Evolutionary conservation across 306 rosid species (phyloP).

Genomic region (Begonia peltatifolia): DNA sequence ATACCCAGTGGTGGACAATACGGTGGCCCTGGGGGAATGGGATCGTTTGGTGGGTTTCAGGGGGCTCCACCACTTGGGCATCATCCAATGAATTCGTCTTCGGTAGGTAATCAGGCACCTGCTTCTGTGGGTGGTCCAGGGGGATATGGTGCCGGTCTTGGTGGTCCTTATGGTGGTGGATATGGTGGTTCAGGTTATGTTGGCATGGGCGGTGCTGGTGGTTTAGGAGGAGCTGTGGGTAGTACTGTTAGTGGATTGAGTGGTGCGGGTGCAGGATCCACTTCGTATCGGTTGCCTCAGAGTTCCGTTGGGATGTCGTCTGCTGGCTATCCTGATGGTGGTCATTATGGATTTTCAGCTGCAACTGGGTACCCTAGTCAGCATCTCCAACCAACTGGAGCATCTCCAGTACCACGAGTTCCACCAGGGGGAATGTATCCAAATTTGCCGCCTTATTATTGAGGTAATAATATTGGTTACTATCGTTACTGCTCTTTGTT

Average conservation of each 20-base stretch:
- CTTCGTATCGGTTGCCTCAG: conserved; percentile 57
- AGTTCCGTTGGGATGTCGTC: conserved; percentile 51
- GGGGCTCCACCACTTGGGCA: conserved; percentile 55
- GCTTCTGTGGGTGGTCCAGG: conserved; percentile 39
- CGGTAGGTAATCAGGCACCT: conserved; percentile 37
- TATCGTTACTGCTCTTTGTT: background rate
- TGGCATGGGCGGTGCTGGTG: conserved; percentile 9
- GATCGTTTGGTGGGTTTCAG: conserved; percentile 57
- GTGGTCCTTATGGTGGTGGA: conserved; percentile 50
- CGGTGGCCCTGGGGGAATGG: conserved; percentile 43
- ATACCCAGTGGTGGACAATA: conserved; percentile 47
- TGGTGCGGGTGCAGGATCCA: conserved; percentile 26
- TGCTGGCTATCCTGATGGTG: conserved; percentile 60
- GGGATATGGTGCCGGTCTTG: conserved; percentile 45
- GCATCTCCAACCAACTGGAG: conserved; percentile 63
- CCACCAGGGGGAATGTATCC: conserved; percentile 84
- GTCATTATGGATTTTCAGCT: conserved; percentile 45
- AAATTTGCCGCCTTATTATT: conserved; percentile 65
- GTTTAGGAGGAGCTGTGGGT: too few species aligned
- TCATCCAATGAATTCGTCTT: conserved; percentile 36
- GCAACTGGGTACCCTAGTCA: conserved; percentile 53
- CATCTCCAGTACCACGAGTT: conserved; percentile 66
- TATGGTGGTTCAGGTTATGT: conserved; percentile 43
- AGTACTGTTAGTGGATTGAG: conserved; percentile 12
- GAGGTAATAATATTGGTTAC: conserved; percentile 45